phyloP scores from a whole-genome alignment of 495 filamentous ascomycete species.

The Xylaria sp. region DNA sequence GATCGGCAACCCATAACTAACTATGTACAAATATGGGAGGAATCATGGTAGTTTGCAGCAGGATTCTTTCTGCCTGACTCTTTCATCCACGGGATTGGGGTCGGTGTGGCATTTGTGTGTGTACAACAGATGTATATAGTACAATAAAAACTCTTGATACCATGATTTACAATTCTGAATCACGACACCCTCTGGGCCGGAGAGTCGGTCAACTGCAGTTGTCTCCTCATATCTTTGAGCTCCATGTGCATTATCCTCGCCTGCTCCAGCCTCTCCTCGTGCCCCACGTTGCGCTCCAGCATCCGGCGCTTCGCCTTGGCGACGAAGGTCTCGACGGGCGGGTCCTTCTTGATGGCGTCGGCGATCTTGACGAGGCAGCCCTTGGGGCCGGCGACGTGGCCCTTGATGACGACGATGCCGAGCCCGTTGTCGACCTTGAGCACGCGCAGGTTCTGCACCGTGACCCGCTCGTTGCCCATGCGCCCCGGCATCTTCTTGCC shows the following conservation, averaged over 20 bases:
- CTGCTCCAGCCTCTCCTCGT: conserved; percentile 45
- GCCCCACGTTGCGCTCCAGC: conserved; percentile 48
- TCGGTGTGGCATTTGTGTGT: conserved; percentile 20
- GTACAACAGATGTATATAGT: conserved; percentile 35
- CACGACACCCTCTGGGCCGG: conserved; percentile 29
- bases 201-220: conserved; percentile 36
- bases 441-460: conserved; percentile 87
- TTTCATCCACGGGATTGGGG: background rate
- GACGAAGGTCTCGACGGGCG: conserved; percentile 65
- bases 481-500: conserved; percentile 97
- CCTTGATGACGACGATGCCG: conserved; percentile 88
- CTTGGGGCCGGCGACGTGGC: conserved; percentile 83
- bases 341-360: conserved; percentile 91
- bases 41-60: background rate
- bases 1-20: background rate
- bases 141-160: conserved; percentile 30
- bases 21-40: conserved; percentile 13
- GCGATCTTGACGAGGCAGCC: conserved; percentile 82
- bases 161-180: conserved; percentile 39
- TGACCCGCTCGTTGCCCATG: conserved; percentile 88
- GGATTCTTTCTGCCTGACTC: conserved; percentile 3
- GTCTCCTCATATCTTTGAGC: conserved; percentile 53
- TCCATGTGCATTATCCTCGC: conserved; percentile 49
- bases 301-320: conserved; percentile 42
- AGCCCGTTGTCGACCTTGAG: conserved; percentile 83